A percentile compares a stretch with the other conserved stretches of the same genome.
phyloP scores from a whole-genome alignment of 805 yeast genomes.

The Zygosaccharomyces siamensis region DNA sequence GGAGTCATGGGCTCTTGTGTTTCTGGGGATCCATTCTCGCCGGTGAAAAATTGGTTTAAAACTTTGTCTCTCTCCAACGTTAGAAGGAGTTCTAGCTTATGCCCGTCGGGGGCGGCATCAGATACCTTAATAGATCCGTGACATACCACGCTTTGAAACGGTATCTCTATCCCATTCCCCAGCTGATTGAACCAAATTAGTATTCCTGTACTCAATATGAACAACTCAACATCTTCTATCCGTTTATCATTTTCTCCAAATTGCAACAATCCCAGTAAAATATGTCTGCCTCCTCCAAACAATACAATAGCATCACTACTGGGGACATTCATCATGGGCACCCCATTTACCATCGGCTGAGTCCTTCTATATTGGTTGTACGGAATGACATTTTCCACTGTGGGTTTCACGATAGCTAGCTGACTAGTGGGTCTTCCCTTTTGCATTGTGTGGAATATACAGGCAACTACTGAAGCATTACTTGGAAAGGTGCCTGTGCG shows the following conservation, averaged over 20 bases:
- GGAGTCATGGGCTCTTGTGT: neutral
- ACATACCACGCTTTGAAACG: slow-evolving; percentile 32
- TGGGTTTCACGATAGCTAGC: slow-evolving; percentile 31
- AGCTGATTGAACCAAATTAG: slow-evolving; percentile 38
- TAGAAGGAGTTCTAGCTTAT: slow-evolving; percentile 23
- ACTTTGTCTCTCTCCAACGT: slow-evolving; percentile 28
- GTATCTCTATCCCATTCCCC: slow-evolving; percentile 37
- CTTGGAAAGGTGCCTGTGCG: neutral
- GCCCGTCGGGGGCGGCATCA: slow-evolving; percentile 24
- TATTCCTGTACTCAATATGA: slow-evolving; percentile 36
- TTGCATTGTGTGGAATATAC: neutral
- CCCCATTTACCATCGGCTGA: slow-evolving; percentile 24
- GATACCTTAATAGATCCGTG: slow-evolving; percentile 27
- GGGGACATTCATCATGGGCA: slow-evolving; percentile 13
- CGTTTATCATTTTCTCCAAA: slow-evolving; percentile 6
- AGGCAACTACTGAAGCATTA: slow-evolving; percentile 1
- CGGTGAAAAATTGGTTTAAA: slow-evolving; percentile 24
- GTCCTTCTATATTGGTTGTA: slow-evolving; percentile 28
- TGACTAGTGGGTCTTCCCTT: slow-evolving; percentile 19
- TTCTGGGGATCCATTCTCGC: neutral
- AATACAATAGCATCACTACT: slow-evolving; percentile 32
- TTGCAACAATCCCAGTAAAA: slow-evolving; percentile 24
- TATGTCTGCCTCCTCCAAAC: slow-evolving; percentile 41
- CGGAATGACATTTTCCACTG: slow-evolving; percentile 37
- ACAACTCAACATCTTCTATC: slow-evolving; percentile 33